Percentiles rank a stretch among this genome's conserved stretches.
Conservation (phyloP, 139 green algal species). For the Coccomyxa sp. region DNA sequence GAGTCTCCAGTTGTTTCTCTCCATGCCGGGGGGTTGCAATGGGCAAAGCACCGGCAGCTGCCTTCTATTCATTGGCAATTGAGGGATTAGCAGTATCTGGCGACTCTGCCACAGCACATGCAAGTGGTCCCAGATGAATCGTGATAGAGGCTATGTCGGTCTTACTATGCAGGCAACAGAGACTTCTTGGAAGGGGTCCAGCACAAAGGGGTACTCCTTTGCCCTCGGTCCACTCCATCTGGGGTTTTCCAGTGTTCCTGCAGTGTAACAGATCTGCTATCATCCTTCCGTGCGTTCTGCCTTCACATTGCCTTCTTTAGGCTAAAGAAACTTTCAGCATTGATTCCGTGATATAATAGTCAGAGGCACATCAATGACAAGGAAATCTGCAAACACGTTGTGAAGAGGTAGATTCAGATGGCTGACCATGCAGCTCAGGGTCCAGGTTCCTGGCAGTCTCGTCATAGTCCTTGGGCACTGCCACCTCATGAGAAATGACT, state of each 20-base stretch:
- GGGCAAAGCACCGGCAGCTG: too few species aligned
- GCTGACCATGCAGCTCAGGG: slow-evolving; percentile 27
- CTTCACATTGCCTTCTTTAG: too few species aligned
- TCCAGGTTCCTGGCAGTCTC: slow-evolving; percentile 43
- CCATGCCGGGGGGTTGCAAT: too few species aligned
- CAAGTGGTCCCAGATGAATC: too few species aligned
- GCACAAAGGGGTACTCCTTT: slow-evolving; percentile 82
- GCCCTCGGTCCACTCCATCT: slow-evolving; percentile 49
- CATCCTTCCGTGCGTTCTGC: too few species aligned
- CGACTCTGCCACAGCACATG: too few species aligned
- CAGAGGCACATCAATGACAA: background rate
- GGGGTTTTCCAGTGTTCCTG: slow-evolving; percentile 72
- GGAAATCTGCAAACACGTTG: background rate
- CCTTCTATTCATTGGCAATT: too few species aligned
- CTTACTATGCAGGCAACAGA: slow-evolving; percentile 78
- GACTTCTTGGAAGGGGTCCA: slow-evolving; percentile 86
- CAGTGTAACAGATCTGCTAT: background rate
- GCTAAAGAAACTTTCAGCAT: too few species aligned
- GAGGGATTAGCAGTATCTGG: too few species aligned
- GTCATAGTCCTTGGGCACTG: slow-evolving; percentile 54
- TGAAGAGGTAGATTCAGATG: background rate
- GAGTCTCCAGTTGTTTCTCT: too few species aligned
- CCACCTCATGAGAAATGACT: slow-evolving; percentile 54
- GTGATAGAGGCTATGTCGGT: too few species aligned
- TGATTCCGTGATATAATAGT: too few species aligned